phyloP scores from a whole-genome alignment of 2,329 filamentous ascomycete genomes.

The Colletotrichum cordylinicola region DNA sequence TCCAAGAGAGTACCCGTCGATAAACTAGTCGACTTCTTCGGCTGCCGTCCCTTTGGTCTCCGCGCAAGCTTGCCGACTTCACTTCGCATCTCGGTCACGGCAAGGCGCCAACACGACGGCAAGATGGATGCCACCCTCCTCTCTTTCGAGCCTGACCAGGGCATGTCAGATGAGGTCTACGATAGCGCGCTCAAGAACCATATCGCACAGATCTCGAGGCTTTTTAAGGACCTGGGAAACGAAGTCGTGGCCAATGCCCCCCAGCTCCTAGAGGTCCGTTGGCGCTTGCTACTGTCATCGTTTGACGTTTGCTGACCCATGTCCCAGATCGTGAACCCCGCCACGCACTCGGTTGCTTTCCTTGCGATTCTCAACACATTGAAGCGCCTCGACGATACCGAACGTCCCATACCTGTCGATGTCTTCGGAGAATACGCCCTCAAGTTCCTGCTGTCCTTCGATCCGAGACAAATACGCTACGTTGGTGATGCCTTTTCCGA shows the following conservation, averaged over 20 bases:
- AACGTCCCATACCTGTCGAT: slow-evolving; percentile 1
- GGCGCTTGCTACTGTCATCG: neutral
- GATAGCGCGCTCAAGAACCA: slow-evolving; percentile 46
- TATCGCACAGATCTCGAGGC: slow-evolving; percentile 38
- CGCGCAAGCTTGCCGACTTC: slow-evolving; percentile 3
- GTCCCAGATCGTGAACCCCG: slow-evolving; percentile 50
- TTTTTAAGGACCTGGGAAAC: slow-evolving; percentile 38
- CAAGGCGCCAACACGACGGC: neutral
- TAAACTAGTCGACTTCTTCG: neutral
- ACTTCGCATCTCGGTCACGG: neutral
- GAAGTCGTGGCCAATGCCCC: slow-evolving; percentile 38
- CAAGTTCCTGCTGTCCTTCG: slow-evolving; percentile 53
- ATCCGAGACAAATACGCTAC: slow-evolving; percentile 59
- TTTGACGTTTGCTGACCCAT: neutral
- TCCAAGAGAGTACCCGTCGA: neutral
- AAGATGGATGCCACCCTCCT: slow-evolving; percentile 44
- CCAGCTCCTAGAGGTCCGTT: slow-evolving; percentile 47
- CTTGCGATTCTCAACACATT: slow-evolving; percentile 51
- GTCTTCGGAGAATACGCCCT: slow-evolving; percentile 46
- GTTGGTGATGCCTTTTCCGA: slow-evolving; percentile 47
- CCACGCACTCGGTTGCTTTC: slow-evolving; percentile 56
- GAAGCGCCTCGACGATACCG: slow-evolving; percentile 25
- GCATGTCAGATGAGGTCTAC: slow-evolving; percentile 39
- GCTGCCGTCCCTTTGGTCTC: neutral
- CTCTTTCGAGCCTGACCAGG: slow-evolving; percentile 43